A percentile compares a stretch with the other conserved stretches of the same genome.
These are phyloP conservation scores for Phlegmacium glaucopus DNA, from an alignment of 768 basidiomycete species.

Conservation along the genomic window DNA sequence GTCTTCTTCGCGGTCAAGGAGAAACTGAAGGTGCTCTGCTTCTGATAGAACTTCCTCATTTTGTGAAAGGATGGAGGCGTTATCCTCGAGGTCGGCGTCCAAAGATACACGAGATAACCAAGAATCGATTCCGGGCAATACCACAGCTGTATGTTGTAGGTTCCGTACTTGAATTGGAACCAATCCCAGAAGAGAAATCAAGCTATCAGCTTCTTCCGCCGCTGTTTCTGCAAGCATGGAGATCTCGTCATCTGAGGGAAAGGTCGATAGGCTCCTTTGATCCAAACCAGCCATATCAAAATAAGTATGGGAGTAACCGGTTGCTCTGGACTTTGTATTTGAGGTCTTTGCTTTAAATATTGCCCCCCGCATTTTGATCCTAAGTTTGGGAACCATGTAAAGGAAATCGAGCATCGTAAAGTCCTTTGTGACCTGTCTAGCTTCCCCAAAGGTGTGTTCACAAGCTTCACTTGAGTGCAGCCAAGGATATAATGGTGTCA, in stretches of 20 bases:
- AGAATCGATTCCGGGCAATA: no score
- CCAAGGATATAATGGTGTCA: slow-evolving; percentile 29
- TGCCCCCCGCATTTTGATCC: slow-evolving; percentile 20
- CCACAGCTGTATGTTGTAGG: neutral
- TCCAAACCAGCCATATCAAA: slow-evolving; percentile 15
- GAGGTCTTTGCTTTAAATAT: slow-evolving; percentile 6
- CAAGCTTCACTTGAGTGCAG: slow-evolving; percentile 24
- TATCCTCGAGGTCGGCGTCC: neutral
- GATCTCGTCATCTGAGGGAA: slow-evolving; percentile 21
- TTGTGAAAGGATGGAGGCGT: neutral
- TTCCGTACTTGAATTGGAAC: neutral
- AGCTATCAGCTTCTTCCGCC: slow-evolving; percentile 15
- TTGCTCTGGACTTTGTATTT: slow-evolving; percentile 16
- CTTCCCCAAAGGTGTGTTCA: slow-evolving; percentile 32
- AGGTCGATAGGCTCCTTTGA: slow-evolving; percentile 13
- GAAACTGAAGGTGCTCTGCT: neutral
- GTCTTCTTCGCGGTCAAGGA: neutral
- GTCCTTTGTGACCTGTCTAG: slow-evolving; percentile 27
- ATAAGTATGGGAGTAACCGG: slow-evolving; percentile 27
- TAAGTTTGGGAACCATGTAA: slow-evolving; percentile 24
- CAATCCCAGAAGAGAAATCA: slow-evolving; percentile 18
- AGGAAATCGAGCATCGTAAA: slow-evolving; percentile 30
- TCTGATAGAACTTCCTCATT: neutral
- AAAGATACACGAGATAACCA: no score
- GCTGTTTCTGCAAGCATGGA: slow-evolving; percentile 12